Evolutionary conservation across 2,329 filamentous ascomycete species (phyloP), one percentile per base, ranked within the genome.

Genomic region (Clarireedia paspali): DNA sequence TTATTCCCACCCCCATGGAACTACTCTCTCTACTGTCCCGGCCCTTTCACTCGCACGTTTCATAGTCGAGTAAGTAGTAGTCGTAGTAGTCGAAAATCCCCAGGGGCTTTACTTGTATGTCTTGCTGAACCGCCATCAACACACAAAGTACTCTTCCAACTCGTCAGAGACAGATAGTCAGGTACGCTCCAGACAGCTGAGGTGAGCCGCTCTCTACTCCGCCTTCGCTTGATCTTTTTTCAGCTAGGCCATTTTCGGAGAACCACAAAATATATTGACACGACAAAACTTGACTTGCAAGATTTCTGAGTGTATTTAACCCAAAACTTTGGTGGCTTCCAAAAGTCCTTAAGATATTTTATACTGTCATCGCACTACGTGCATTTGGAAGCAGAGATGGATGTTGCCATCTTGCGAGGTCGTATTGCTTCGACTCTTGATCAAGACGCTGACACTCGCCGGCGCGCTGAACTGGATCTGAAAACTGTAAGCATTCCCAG

Each of bases 371-470:
- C 45, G 53, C 49, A 44, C 10, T 55, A 50, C 20, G 30, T 44
- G 50, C 47, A 55, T 50, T 55, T 46, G 56, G 52, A 51, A 47
- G 50, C 59, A 57, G 57, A 63, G 49, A 91, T 91, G 88, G 87
- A 91, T 78, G 82, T 82, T 72, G 78, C 81, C 72, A 82, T 81
- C 71, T 79, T 92, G 72, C 82, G 88, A 76, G 83, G 81, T 77
- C 85, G 88, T 76, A 86, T 92, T 69, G 80, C 83, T 71, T 84
- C 85, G 70, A 91, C 87, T 64, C 83, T 91, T 72, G 83, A 86
- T 69, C 73, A 84, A 64, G 85, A 90, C 73, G 81, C 85, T 68
- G 87, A 90, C 69, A 82, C 82, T 71, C 82, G 89, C 73, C 82
- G 86, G 70, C 80, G 84, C 72, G 87, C 88, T 70, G 89, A 94